Evolutionary conservation across 31 red algal genomes (phyloP), one percentile per base, ranked within the genome.

Genomic region (Pterothamnion heteromorphum): DNA sequence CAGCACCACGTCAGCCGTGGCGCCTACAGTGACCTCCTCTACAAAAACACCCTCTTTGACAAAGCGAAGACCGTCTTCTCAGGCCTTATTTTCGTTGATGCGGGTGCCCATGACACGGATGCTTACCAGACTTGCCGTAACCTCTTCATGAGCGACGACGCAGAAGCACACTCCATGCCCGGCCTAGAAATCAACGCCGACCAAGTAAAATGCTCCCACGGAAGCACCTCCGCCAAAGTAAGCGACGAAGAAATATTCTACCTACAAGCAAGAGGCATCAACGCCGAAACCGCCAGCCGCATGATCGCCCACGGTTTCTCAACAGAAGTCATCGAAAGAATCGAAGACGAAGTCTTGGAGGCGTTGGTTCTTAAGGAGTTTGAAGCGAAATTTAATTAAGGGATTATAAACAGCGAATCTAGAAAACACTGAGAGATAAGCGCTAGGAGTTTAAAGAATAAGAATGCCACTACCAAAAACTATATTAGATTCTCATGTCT

Each of bases 21-120:
- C 30, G 30, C 80, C 80, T 83, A 83, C 80, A 23, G 20, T 14
- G 28, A 83, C 9, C 80, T 83, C 23, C 80, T 83, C 30, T 83
- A 23, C 23, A 83, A 83, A 26, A 83, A 83, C 80, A 83, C 80
- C 80, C 80, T 83, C 80, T 83, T 83, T 24, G 80, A 26, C 18
- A 83, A 83, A 83, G 80, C 22, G 14, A 83, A 83, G 80, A 83
- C 80, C 80, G 30, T 83, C 80, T 83, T 83, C 80, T 83, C 80
- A 28, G 80, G 80, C 14, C 23, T 83, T 5, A 83, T 83, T 26
- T 83, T 83, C 80, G 80, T 83, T 26, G 80, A 83, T 24, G 80
- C 18, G 30, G 80, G 80, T 26, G 80, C 80, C 18, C 80, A 83
- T 26, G 80, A 26, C 18, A 83, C 80, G 21, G 80, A 83, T 32